Percentiles rank a stretch among this genome's conserved stretches.
Evolutionary conservation across 2,329 filamentous ascomycete genomes (phyloP).

Genomic region (Alternaria panax): DNA sequence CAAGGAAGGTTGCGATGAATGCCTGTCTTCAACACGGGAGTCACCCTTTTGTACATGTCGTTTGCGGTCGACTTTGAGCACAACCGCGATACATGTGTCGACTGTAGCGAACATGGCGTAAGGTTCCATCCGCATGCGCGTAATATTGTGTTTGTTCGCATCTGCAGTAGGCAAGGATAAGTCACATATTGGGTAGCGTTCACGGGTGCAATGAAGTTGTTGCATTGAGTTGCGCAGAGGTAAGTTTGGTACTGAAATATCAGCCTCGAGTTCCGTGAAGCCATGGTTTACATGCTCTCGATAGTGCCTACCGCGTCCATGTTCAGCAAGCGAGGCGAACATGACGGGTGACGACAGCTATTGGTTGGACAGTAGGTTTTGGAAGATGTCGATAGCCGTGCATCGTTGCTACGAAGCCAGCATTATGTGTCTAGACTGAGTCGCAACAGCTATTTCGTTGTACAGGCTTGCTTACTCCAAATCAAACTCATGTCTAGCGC

Average conservation of each 20-base stretch:
- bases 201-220: neutral
- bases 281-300: neutral
- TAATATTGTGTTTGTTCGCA: slow-evolving; percentile 1
- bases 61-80: neutral
- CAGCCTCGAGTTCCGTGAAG: neutral
- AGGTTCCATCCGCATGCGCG: slow-evolving; percentile 13
- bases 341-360: too few species aligned
- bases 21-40: neutral
- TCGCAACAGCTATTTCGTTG: neutral
- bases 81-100: neutral
- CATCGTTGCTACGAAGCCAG: neutral
- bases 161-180: neutral
- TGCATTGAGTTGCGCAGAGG: neutral
- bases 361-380: too few species aligned
- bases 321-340: neutral
- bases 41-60: slow-evolving; percentile 15
- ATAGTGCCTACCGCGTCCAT: neutral
- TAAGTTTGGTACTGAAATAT: neutral
- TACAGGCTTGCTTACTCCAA: neutral
- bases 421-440: neutral
- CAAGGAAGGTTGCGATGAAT: neutral
- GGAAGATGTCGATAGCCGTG: neutral
- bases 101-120: slow-evolving; percentile 3
- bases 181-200: neutral
- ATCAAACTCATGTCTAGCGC: neutral